Conservation (phyloP, 345 rosid species). For the Combretum micranthum region DNA sequence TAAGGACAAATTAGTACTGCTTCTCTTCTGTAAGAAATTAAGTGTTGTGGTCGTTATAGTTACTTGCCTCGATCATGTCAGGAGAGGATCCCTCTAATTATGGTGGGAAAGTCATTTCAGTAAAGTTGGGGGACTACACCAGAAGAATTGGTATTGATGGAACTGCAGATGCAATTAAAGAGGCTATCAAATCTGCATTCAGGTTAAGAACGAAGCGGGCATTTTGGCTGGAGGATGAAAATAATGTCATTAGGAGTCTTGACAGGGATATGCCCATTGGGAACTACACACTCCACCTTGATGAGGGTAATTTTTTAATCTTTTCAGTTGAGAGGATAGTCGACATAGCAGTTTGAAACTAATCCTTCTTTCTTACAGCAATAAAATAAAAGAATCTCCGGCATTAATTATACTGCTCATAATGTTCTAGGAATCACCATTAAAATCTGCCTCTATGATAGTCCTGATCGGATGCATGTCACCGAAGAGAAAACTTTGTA, state of each 20-base stretch:
- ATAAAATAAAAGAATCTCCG: no score
- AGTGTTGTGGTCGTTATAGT: no score
- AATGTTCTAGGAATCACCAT: conserved; percentile 11
- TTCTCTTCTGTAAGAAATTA: no score
- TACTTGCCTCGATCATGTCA: neutral
- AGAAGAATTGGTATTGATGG: conserved; percentile 30
- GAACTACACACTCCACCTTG: conserved; percentile 24
- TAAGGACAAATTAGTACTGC: no score
- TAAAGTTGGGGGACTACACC: conserved; percentile 29
- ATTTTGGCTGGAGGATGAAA: conserved; percentile 34
- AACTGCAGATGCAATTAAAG: conserved; percentile 28
- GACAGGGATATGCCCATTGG: conserved; percentile 34
- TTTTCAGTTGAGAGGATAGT: no score
- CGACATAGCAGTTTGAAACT: no score
- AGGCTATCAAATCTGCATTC: conserved; percentile 28
- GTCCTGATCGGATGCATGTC: neutral
- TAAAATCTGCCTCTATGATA: conserved; percentile 8
- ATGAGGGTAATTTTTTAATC: conserved; percentile 18
- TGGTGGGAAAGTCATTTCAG: conserved; percentile 28
- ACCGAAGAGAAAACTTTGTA: conserved; percentile 8
- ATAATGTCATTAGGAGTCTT: conserved; percentile 23
- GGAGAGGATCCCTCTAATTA: conserved; percentile 21
- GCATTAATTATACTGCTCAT: no score
- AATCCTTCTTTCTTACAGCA: no score
- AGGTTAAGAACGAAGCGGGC: conserved; percentile 30